Base-by-base conservation (phyloP, 768 basidiomycete genomes). In the Phaeotremella fagi region DNA sequence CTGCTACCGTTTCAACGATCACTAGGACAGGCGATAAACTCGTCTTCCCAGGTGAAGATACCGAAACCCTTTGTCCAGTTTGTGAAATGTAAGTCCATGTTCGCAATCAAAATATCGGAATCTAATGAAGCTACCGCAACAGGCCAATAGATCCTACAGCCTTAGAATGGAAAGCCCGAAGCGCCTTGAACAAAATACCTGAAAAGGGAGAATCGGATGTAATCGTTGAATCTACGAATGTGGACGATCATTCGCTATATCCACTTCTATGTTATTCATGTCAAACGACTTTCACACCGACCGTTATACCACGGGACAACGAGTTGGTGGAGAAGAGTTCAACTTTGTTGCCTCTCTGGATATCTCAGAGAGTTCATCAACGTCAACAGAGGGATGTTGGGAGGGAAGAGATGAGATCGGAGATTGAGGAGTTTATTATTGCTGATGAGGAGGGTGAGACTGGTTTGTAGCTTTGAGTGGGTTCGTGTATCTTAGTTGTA, bases 1-100 rank as follows among this genome's bases (percentile, higher is more conserved):
- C 72, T 3, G 59, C 68, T 4, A 74, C 72, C 5, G 72, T 74
- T n/a, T 74, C 72, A 4, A 74, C 72, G 15, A 74, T 74, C 26
- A 64, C 62, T 38, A 54, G 69, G 27, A 74, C 72, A 4, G 72
- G 72, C 2, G 71, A 72, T 38, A 74, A 74, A 45, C 60, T 74
- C 16, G 58, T 62, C 16, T 74, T 72, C 52, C 48, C 63, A 9
- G 67, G 71, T 4, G 33, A 27, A 3, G 50, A 51, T 27, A 11
- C 47, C 12, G 42, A 45, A 2, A 46, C 36, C 0, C 18, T 52
- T 1, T 72, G 70, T 57, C 70, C 70, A 1, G 35, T 70, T 1
- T 72, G 70, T 48, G 51, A 64, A 36, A 54, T 63, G 72, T 72
- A 43, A 50, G 69, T 66, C 11, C 3, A 22, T 31, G n/a, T 36